phyloP scores from a whole-genome alignment of 805 yeast genomes.

The Brettanomyces anomalus region DNA sequence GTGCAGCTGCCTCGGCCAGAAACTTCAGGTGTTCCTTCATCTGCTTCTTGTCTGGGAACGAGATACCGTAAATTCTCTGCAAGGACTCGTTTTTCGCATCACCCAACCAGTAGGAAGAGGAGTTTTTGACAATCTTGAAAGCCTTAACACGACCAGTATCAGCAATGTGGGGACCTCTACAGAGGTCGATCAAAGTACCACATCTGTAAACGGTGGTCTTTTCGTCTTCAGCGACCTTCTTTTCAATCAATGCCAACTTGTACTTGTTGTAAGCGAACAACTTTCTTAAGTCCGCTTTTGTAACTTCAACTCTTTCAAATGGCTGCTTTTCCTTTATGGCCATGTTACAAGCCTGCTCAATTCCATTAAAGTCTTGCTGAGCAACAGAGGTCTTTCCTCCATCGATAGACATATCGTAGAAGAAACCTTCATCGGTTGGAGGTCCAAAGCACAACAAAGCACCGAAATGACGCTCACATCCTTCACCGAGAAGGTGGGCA shows the following conservation, averaged over 20 bases:
- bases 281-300: slow-evolving; percentile 82
- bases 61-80: slow-evolving; percentile 95
- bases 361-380: slow-evolving; percentile 72
- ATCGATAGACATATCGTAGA: slow-evolving; percentile 88
- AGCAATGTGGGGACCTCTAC: slow-evolving; percentile 97
- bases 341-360: slow-evolving; percentile 80
- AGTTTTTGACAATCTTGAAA: slow-evolving; percentile 87
- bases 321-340: slow-evolving; percentile 93
- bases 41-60: slow-evolving; percentile 95
- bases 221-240: slow-evolving; percentile 92
- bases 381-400: slow-evolving; percentile 68
- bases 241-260: slow-evolving; percentile 77
- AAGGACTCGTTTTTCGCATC: slow-evolving; percentile 87
- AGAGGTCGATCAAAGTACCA: slow-evolving; percentile 93
- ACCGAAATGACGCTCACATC: slow-evolving; percentile 93
- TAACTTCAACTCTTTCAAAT: slow-evolving; percentile 85
- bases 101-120: slow-evolving; percentile 93
- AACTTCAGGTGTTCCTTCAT: slow-evolving; percentile 94
- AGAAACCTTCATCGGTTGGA: slow-evolving; percentile 96
- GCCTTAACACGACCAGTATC: slow-evolving; percentile 96
- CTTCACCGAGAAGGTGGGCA: slow-evolving; percentile 97
- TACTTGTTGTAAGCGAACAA: slow-evolving; percentile 96
- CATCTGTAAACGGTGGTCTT: slow-evolving; percentile 96
- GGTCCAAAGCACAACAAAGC: slow-evolving; percentile 93
- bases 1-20: slow-evolving; percentile 89